Evolutionary conservation across 202 grass and related monocot species (phyloP).

Genomic region (Brachypodium distachyon): DNA sequence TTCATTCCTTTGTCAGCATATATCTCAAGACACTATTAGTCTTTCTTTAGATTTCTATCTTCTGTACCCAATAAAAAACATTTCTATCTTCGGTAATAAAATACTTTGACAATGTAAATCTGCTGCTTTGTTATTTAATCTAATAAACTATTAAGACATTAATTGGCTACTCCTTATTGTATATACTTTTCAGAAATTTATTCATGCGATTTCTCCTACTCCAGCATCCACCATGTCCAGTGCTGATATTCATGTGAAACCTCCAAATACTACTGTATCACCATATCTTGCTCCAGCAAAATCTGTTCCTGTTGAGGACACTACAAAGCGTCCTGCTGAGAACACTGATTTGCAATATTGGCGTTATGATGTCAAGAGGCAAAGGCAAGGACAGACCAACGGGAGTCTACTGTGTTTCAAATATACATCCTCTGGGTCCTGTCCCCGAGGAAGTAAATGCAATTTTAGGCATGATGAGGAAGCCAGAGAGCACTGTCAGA

Average conservation of each 20-base stretch:
- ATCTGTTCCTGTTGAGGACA: constrained; percentile 42
- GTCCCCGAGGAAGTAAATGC: constrained; percentile 53
- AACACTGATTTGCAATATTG: constrained; percentile 60
- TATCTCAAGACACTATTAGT: not conserved
- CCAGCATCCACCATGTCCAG: constrained; percentile 81
- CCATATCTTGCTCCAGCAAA: constrained; percentile 49
- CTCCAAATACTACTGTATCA: constrained; percentile 74
- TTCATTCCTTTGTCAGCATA: not conserved
- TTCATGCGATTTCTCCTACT: constrained; percentile 97
- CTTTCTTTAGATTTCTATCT: not conserved
- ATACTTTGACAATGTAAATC: not conserved
- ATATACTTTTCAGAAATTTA: constrained; percentile 76
- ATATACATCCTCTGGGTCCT: constrained; percentile 76
- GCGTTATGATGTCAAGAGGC: constrained; percentile 88
- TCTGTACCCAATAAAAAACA: too few relatives aligned
- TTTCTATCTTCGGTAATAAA: not conserved
- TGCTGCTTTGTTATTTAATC: not conserved
- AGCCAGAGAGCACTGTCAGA: constrained; percentile 54
- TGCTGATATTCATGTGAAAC: constrained; percentile 59
- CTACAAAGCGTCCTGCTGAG: constrained; percentile 46
- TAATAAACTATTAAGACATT: constrained; percentile 4
- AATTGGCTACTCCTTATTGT: constrained; percentile 30
- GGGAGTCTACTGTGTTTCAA: constrained; percentile 59
- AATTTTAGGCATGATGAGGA: constrained; percentile 59
- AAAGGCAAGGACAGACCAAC: constrained; percentile 46